Percentiles rank a stretch among this genome's conserved stretches.
Conservation (phyloP, 2,329 filamentous ascomycete species). For the Penicillium frequentans region DNA sequence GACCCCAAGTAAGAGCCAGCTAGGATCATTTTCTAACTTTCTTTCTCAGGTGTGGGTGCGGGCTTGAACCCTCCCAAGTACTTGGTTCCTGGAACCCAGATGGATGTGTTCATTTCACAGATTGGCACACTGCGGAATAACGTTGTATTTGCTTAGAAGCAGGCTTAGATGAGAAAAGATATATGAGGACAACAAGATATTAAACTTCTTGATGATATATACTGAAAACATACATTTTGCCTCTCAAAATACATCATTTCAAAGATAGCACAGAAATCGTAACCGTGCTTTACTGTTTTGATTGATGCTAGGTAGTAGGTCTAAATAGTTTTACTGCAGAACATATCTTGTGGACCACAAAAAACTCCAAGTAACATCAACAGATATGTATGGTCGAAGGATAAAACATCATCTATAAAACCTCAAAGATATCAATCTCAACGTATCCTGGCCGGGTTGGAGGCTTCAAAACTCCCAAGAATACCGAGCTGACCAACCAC, state of each 20-base stretch:
- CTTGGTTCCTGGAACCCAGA: slow-evolving; percentile 40
- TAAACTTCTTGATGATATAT: neutral
- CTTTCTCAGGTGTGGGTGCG: slow-evolving; percentile 36
- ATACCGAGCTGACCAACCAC: too few species aligned
- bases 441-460: too few species aligned
- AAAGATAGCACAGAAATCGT: neutral
- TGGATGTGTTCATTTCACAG: slow-evolving; percentile 41
- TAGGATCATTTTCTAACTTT: neutral
- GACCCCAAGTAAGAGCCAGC: neutral
- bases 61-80: slow-evolving; percentile 45
- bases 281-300: neutral
- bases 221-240: neutral
- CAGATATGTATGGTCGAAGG: too few species aligned
- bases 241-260: neutral
- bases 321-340: neutral
- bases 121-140: slow-evolving; percentile 47
- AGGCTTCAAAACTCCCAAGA: too few species aligned
- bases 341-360: neutral
- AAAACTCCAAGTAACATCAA: neutral
- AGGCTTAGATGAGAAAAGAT: neutral
- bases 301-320: neutral
- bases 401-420: too few species aligned
- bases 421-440: too few species aligned
- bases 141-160: slow-evolving; percentile 24
- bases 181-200: too few species aligned